Conservation (phyloP, 2,329 filamentous ascomycete genomes). For the Colletotrichum higginsianum region DNA sequence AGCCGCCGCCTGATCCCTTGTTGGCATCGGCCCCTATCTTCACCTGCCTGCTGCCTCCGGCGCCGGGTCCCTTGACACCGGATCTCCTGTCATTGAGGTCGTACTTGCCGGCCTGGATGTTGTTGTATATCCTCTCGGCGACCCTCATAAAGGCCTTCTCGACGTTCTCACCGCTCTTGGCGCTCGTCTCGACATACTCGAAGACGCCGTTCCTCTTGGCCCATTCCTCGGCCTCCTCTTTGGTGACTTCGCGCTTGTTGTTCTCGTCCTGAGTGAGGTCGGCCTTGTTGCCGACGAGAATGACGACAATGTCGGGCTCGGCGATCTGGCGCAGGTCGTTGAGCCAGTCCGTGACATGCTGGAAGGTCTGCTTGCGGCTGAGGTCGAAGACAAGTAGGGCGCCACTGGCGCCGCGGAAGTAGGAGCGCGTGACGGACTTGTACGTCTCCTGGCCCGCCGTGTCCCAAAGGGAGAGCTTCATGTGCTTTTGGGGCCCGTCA, state of each 20-base stretch:
- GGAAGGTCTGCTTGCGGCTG: conserved; percentile 85
- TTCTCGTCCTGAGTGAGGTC: conserved; percentile 75
- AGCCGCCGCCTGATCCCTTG: conserved; percentile 59
- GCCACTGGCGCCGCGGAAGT: conserved; percentile 84
- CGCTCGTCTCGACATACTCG: conserved; percentile 95
- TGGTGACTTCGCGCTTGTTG: conserved; percentile 84
- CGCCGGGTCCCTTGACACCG: conserved; percentile 84
- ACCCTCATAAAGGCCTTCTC: conserved; percentile 94
- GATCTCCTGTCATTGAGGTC: conserved; percentile 93
- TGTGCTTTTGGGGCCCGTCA: conserved; percentile 74
- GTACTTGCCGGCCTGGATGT: conserved; percentile 95
- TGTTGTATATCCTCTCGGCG: conserved; percentile 94
- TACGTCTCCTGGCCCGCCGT: conserved; percentile 98
- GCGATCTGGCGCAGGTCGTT: conserved; percentile 95
- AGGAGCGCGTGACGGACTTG: conserved; percentile 94
- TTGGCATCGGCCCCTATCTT: conserved; percentile 59
- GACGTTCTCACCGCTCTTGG: conserved; percentile 95
- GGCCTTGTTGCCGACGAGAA: conserved; percentile 95
- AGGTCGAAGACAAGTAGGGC: conserved; percentile 95
- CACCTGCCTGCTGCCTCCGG: conserved; percentile 63
- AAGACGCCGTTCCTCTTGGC: conserved; percentile 87
- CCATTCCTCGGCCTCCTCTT: conserved; percentile 91
- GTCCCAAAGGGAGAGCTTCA: conserved; percentile 96
- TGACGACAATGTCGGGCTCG: conserved; percentile 93
- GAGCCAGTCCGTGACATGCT: conserved; percentile 92